A percentile compares a stretch with the other conserved stretches of the same genome.
These are phyloP conservation scores for Penicillium atrosanguineum DNA, from an alignment of 495 filamentous ascomycete genomes.

Conservation along the genomic window DNA sequence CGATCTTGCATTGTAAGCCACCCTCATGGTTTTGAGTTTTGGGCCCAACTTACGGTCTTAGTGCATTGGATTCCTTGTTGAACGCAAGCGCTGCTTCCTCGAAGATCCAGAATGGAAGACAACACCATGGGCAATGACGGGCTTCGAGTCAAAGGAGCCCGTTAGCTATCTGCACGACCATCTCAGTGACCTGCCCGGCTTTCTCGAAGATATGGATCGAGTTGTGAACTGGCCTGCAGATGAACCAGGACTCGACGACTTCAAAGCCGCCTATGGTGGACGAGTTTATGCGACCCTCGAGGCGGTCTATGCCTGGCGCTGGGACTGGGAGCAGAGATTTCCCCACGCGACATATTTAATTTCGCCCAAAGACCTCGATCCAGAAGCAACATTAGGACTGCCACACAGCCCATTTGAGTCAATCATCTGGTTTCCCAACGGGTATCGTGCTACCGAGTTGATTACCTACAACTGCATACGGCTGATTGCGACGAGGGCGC, in stretches of 20 bases:
- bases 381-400: not conserved
- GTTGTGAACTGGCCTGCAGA: not conserved
- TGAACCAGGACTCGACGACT: not conserved
- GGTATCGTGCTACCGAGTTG: slow-evolving; percentile 14
- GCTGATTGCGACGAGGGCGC: slow-evolving; percentile 7
- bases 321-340: slow-evolving; percentile 15
- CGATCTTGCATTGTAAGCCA: slow-evolving; percentile 15
- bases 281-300: slow-evolving; percentile 3
- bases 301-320: slow-evolving; percentile 16
- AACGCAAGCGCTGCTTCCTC: slow-evolving; percentile 21
- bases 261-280: not conserved
- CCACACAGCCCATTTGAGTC: slow-evolving; percentile 17
- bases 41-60: not conserved
- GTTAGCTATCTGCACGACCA: slow-evolving; percentile 11
- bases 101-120: slow-evolving; percentile 20
- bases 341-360: slow-evolving; percentile 7
- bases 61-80: slow-evolving; percentile 12
- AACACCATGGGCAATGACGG: slow-evolving; percentile 12
- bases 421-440: slow-evolving; percentile 13
- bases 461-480: slow-evolving; percentile 13
- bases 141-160: slow-evolving; percentile 9
- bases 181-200: slow-evolving; percentile 14
- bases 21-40: not conserved
- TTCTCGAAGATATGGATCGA: slow-evolving; percentile 13
- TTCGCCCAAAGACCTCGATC: not conserved